phyloP scores from a whole-genome alignment of 495 filamentous ascomycete genomes.

The Penicillium soppii region DNA sequence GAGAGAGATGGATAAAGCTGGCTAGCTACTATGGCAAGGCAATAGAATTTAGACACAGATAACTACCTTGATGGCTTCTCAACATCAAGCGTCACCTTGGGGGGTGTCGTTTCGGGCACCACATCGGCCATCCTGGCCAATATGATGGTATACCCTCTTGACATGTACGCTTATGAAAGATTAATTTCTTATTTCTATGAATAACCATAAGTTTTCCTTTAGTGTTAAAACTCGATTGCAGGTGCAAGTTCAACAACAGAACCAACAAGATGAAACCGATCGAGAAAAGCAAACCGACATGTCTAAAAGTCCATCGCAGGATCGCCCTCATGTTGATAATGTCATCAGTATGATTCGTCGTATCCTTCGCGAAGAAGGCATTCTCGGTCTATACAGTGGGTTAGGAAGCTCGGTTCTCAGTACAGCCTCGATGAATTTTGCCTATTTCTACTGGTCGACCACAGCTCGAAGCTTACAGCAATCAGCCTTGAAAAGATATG shows the following conservation, averaged over 20 bases:
- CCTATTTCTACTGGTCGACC: conserved; percentile 21
- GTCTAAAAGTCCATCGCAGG: neutral
- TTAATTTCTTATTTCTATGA: neutral
- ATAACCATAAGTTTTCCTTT: neutral
- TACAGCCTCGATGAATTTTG: conserved; percentile 21
- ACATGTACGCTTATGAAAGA: conserved; percentile 12
- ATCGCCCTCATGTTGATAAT: neutral
- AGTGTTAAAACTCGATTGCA: conserved; percentile 17
- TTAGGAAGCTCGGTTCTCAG: conserved; percentile 12
- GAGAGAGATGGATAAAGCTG: neutral
- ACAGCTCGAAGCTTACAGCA: conserved; percentile 4
- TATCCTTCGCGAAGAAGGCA: conserved; percentile 13
- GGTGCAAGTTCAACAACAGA: conserved; percentile 4
- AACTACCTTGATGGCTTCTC: conserved; percentile 1
- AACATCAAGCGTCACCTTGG: conserved; percentile 11
- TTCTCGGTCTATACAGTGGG: conserved; percentile 11
- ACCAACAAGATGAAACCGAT: neutral
- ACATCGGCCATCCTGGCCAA: conserved; percentile 16
- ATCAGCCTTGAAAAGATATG: neutral
- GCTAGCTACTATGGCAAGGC: too few species aligned
- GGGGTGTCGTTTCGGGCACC: conserved; percentile 13
- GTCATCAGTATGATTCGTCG: neutral
- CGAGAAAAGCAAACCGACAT: neutral
- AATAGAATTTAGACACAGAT: neutral
- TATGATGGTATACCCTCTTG: conserved; percentile 14